A percentile compares a stretch with the other conserved stretches of the same genome.
Evolutionary conservation across 495 filamentous ascomycete genomes (phyloP).

Genomic region (Annulohypoxylon stygium): DNA sequence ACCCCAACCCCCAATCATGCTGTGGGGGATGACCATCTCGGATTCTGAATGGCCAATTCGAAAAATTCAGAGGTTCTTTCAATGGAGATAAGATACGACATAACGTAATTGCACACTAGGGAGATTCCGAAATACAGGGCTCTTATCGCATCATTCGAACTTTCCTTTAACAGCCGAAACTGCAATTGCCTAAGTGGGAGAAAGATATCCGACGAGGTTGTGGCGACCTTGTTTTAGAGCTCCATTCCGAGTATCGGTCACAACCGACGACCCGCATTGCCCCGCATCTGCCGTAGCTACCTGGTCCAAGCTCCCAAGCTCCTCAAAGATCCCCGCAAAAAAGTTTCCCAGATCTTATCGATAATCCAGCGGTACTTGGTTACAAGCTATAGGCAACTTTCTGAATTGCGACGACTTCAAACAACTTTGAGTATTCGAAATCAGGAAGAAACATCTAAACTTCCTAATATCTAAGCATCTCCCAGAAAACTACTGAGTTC

Average conservation of each 20-base stretch:
- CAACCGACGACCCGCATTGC: constrained; percentile 4
- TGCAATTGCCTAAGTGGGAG: constrained; percentile 23
- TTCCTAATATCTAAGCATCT: neutral
- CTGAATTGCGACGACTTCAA: constrained; percentile 42
- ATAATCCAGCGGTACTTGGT: constrained; percentile 18
- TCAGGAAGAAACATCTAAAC: neutral
- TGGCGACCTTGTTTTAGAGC: constrained; percentile 8
- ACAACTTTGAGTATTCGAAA: neutral
- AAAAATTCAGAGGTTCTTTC: constrained; percentile 2
- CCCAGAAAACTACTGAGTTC: neutral
- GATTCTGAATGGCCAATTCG: constrained; percentile 38
- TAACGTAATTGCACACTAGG: constrained; percentile 33
- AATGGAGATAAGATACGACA: constrained; percentile 28
- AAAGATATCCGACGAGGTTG: constrained; percentile 6
- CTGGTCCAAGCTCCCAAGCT: constrained; percentile 30
- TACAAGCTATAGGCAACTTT: constrained; percentile 42
- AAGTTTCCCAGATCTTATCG: constrained; percentile 34
- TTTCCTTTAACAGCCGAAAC: constrained; percentile 38
- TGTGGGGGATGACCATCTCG: constrained; percentile 10
- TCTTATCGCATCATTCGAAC: constrained; percentile 46
- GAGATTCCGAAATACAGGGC: constrained; percentile 47
- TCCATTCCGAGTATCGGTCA: constrained; percentile 30
- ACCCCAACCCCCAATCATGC: constrained; percentile 27
- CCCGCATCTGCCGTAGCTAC: constrained; percentile 14
- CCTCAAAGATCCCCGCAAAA: constrained; percentile 20